Conservation (phyloP, 2,329 filamentous ascomycete genomes). For the Fusarium sp. region DNA sequence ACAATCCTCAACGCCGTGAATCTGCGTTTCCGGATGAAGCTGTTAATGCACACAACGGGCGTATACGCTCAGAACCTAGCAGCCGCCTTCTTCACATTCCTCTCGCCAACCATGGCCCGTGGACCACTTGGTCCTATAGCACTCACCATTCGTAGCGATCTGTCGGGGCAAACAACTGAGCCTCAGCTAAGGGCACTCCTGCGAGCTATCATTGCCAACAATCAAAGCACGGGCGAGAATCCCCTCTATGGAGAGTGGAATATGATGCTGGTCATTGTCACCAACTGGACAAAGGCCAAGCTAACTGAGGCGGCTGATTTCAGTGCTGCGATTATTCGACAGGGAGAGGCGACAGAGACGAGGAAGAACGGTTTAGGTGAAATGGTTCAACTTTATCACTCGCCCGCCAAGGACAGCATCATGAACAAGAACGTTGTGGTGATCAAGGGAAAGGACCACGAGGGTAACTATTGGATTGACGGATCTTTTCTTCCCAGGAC, state of each 20-base stretch:
- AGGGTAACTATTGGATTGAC: slow-evolving; percentile 46
- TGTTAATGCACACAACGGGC: slow-evolving; percentile 25
- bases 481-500: slow-evolving; percentile 36
- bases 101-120: slow-evolving; percentile 38
- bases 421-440: slow-evolving; percentile 28
- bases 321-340: slow-evolving; percentile 42
- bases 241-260: slow-evolving; percentile 49
- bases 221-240: slow-evolving; percentile 29
- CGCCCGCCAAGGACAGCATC: slow-evolving; percentile 9
- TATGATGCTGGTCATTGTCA: slow-evolving; percentile 50
- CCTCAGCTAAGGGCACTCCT: slow-evolving; percentile 48
- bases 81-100: slow-evolving; percentile 33
- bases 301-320: slow-evolving; percentile 54
- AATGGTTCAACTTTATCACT: slow-evolving; percentile 33
- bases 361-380: slow-evolving; percentile 34
- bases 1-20: slow-evolving; percentile 45
- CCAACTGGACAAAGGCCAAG: slow-evolving; percentile 54
- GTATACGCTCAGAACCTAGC: slow-evolving; percentile 47
- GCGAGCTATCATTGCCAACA: slow-evolving; percentile 37
- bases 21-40: slow-evolving; percentile 42
- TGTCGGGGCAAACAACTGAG: slow-evolving; percentile 51
- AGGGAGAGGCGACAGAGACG: slow-evolving; percentile 4
- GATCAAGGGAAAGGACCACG: slow-evolving; percentile 45
- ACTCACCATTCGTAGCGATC: slow-evolving; percentile 46
- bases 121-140: slow-evolving; percentile 47